Percentiles rank a stretch among this genome's conserved stretches.
Evolutionary conservation across 2,329 filamentous ascomycete species (phyloP).

Genomic region (Diplodia corticola): DNA sequence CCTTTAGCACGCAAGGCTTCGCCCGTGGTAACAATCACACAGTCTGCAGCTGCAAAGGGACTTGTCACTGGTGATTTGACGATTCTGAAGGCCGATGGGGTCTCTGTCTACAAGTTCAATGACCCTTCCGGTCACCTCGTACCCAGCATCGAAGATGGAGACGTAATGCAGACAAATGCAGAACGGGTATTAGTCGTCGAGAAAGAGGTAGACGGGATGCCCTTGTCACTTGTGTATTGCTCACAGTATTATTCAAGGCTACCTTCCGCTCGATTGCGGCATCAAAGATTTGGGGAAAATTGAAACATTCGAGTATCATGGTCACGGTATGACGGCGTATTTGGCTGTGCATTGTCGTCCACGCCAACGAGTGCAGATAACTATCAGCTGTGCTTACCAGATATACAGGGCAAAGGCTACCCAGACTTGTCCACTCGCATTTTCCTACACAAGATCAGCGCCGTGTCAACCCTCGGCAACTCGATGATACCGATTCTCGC

Average conservation of each 20-base stretch:
- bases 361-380: slow-evolving; percentile 6
- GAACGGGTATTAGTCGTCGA: slow-evolving; percentile 74
- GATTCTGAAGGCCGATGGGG: slow-evolving; percentile 50
- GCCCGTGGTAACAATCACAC: not conserved
- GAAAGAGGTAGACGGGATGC: slow-evolving; percentile 62
- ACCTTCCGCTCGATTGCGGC: slow-evolving; percentile 68
- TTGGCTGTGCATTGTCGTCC: not conserved
- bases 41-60: slow-evolving; percentile 75
- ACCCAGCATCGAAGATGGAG: slow-evolving; percentile 55
- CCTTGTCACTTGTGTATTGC: not conserved
- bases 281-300: slow-evolving; percentile 55
- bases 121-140: slow-evolving; percentile 56
- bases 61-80: slow-evolving; percentile 62
- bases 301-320: slow-evolving; percentile 61
- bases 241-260: slow-evolving; percentile 53
- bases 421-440: slow-evolving; percentile 71
- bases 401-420: slow-evolving; percentile 73
- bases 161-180: slow-evolving; percentile 50
- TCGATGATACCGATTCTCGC: slow-evolving; percentile 54
- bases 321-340: slow-evolving; percentile 57
- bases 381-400: slow-evolving; percentile 24
- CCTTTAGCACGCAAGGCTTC: slow-evolving; percentile 25
- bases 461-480: slow-evolving; percentile 25
- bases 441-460: slow-evolving; percentile 58
- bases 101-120: slow-evolving; percentile 40